Conservation (phyloP, 345 rosid species). For the Theobroma cacao region DNA sequence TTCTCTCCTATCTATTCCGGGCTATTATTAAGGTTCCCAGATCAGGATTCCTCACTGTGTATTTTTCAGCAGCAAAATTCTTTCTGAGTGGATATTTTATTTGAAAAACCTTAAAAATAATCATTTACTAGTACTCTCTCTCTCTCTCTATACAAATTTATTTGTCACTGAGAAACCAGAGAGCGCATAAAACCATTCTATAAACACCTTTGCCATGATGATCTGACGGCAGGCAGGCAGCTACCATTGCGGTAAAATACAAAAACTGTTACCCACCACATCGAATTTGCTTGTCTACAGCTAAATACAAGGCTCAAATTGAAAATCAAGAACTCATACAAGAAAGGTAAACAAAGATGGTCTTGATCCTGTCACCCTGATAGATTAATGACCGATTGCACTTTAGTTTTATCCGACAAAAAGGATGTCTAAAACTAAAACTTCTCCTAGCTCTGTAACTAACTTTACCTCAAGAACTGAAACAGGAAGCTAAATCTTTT, state of each 20-base stretch:
- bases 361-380: neutral
- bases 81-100: neutral
- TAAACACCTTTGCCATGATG: neutral
- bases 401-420: neutral
- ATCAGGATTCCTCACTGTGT: neutral
- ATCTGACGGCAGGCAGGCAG: neutral
- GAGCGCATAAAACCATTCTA: neutral
- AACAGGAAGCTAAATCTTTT: neutral
- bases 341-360: neutral
- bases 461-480: neutral
- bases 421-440: neutral
- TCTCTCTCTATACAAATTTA: neutral
- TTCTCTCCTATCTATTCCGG: neutral
- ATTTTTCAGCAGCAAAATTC: neutral
- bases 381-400: neutral
- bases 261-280: neutral
- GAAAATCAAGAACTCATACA: neutral
- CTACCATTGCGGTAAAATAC: neutral
- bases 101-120: neutral
- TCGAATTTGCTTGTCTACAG: neutral
- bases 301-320: neutral
- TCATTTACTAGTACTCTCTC: neutral
- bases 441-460: neutral
- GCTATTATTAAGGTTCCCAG: neutral
- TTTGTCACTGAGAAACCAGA: slow-evolving; percentile 12